A percentile compares a stretch with the other conserved stretches of the same genome.
phyloP scores from a whole-genome alignment of 2,329 filamentous ascomycete genomes.

The Podosphaera xanthii region DNA sequence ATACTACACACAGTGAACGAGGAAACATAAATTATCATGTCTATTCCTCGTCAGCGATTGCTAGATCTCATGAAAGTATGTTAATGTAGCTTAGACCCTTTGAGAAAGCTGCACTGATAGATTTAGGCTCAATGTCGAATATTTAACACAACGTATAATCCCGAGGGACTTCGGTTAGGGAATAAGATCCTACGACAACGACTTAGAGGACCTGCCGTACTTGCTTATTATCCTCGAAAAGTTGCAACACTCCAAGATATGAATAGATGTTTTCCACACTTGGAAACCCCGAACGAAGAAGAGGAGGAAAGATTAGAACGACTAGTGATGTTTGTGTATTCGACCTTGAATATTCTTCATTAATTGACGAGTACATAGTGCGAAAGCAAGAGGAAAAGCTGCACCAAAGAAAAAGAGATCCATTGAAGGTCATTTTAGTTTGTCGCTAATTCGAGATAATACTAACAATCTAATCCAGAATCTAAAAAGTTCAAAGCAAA shows the following conservation, averaged over 20 bases:
- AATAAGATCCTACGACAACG: constrained; percentile 84
- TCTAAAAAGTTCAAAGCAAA: constrained; percentile 24
- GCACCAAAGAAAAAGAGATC: constrained; percentile 74
- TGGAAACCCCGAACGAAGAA: constrained; percentile 36
- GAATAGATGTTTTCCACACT: constrained; percentile 29
- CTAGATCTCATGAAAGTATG: constrained; percentile 59
- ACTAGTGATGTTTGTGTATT: constrained; percentile 33
- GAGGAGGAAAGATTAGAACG: constrained; percentile 63
- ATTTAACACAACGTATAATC: constrained; percentile 83
- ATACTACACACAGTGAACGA: no score
- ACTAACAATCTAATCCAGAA: constrained; percentile 14
- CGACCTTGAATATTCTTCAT: background rate
- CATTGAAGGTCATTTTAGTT: constrained; percentile 16
- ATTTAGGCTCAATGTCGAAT: constrained; percentile 66
- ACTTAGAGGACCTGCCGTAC: constrained; percentile 59
- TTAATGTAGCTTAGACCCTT: background rate
- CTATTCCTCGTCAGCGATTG: constrained; percentile 36
- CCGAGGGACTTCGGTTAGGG: constrained; percentile 55
- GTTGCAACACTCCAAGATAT: constrained; percentile 42
- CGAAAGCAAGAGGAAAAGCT: constrained; percentile 65
- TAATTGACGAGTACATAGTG: constrained; percentile 23
- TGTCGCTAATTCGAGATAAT: background rate
- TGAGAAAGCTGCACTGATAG: background rate
- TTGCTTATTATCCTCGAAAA: constrained; percentile 70
- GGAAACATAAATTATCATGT: constrained; percentile 20